These are phyloP conservation scores for Picea mariana DNA, from an alignment of 83 land plant genomes.

Conservation along the genomic window DNA sequence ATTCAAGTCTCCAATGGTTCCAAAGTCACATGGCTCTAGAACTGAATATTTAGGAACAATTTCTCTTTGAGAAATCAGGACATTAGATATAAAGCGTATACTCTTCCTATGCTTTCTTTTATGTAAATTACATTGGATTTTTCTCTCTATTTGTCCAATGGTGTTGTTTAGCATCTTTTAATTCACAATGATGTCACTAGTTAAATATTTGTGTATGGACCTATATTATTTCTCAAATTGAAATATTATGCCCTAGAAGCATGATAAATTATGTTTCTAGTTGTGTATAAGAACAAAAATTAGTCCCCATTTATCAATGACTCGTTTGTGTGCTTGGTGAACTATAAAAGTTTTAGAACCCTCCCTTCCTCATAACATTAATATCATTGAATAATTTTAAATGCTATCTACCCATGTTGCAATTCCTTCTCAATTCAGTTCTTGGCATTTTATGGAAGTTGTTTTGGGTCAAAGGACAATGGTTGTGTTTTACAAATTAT, in stretches of 20 bases:
- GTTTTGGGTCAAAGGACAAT: no score
- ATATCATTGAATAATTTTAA: no score
- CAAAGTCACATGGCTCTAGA: no score
- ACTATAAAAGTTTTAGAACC: no score
- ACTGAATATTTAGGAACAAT: no score
- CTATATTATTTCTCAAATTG: background rate
- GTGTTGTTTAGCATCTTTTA: background rate
- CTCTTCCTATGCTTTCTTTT: background rate
- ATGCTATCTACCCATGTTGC: no score
- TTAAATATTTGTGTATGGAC: background rate
- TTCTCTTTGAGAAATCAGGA: no score
- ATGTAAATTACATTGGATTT: background rate
- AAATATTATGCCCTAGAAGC: background rate
- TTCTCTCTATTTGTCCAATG: background rate
- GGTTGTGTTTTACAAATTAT: no score
- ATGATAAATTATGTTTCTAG: background rate
- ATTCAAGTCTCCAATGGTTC: no score
- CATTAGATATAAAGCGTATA: constrained; percentile 27
- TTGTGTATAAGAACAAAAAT: background rate
- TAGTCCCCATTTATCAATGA: background rate
- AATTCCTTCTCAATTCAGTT: no score
- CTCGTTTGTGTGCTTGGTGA: background rate
- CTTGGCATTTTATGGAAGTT: no score
- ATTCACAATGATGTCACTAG: background rate
- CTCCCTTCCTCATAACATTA: no score